These are phyloP conservation scores for Lactifluus subvellereus DNA, from an alignment of 768 basidiomycete species.

Conservation along the genomic window DNA sequence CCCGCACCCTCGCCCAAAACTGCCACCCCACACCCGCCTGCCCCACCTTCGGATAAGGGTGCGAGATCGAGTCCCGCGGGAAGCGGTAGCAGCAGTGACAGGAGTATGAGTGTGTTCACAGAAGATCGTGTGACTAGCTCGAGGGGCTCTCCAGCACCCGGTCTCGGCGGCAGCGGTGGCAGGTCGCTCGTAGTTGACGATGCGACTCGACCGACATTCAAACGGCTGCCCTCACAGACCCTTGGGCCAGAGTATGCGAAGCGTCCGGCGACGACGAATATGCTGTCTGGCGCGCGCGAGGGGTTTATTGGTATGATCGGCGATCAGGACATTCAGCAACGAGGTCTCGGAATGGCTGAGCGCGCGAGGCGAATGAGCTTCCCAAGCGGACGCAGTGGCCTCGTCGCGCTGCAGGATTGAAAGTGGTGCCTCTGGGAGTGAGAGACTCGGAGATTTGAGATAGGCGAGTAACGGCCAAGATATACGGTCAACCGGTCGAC, in stretches of 20 bases:
- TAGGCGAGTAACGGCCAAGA: background rate
- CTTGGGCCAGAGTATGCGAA: constrained; percentile 57
- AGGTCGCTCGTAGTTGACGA: constrained; percentile 29
- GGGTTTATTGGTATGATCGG: background rate
- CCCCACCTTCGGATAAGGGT: background rate
- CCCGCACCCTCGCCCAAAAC: background rate
- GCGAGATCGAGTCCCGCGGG: constrained; percentile 20
- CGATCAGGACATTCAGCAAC: background rate
- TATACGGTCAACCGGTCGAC: background rate
- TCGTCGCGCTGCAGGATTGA: constrained; percentile 8
- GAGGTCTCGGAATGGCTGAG: constrained; percentile 4
- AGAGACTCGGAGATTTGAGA: background rate
- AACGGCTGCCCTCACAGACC: constrained; percentile 67
- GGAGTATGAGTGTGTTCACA: constrained; percentile 5
- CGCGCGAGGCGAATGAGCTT: constrained; percentile 25
- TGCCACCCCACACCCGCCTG: background rate
- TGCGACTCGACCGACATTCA: constrained; percentile 55
- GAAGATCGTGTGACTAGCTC: constrained; percentile 10
- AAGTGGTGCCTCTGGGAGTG: background rate
- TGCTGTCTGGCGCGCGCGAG: constrained; percentile 1
- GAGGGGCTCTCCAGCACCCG: constrained; percentile 18
- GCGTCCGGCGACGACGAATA: constrained; percentile 27
- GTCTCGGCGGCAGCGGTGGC: constrained; percentile 29
- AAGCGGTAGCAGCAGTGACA: constrained; percentile 24
- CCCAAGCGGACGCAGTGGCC: constrained; percentile 11